phyloP scores from a whole-genome alignment of 768 basidiomycete species.

The Termitomyces sp. region DNA sequence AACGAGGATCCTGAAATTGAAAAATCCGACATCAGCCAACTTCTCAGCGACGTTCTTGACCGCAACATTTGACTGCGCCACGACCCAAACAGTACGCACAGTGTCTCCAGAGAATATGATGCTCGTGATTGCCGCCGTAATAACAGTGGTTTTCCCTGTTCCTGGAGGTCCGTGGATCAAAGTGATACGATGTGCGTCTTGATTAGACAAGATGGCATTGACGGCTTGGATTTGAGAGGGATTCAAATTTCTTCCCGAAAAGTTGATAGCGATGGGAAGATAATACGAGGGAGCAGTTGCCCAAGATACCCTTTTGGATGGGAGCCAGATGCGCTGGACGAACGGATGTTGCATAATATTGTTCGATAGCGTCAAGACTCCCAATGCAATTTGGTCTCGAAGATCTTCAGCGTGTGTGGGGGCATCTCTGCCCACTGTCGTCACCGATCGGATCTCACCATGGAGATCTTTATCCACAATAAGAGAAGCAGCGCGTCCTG shows the following conservation, averaged over 20 bases:
- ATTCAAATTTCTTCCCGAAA: slow-evolving; percentile 24
- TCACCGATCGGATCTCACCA: slow-evolving; percentile 28
- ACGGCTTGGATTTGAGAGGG: slow-evolving; percentile 30
- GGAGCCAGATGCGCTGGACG: slow-evolving; percentile 30
- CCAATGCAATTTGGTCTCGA: slow-evolving; percentile 21
- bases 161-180: slow-evolving; percentile 54
- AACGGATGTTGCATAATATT: slow-evolving; percentile 28
- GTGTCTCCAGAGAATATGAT: slow-evolving; percentile 21
- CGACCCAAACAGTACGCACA: slow-evolving; percentile 48
- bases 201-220: slow-evolving; percentile 26
- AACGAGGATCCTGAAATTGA: slow-evolving; percentile 56
- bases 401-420: slow-evolving; percentile 42
- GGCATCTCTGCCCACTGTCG: slow-evolving; percentile 40
- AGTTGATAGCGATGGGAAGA: slow-evolving; percentile 12
- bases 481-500: slow-evolving; percentile 35
- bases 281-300: background rate
- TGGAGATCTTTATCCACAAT: slow-evolving; percentile 18
- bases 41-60: slow-evolving; percentile 82
- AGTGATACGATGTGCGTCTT: slow-evolving; percentile 22
- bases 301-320: slow-evolving; percentile 14
- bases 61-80: slow-evolving; percentile 74
- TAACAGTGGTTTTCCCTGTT: slow-evolving; percentile 62
- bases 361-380: slow-evolving; percentile 20
- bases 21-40: slow-evolving; percentile 39
- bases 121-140: slow-evolving; percentile 42